Conservation (phyloP, 2,329 filamentous ascomycete species). For the Aspergillus transmontanensis region DNA sequence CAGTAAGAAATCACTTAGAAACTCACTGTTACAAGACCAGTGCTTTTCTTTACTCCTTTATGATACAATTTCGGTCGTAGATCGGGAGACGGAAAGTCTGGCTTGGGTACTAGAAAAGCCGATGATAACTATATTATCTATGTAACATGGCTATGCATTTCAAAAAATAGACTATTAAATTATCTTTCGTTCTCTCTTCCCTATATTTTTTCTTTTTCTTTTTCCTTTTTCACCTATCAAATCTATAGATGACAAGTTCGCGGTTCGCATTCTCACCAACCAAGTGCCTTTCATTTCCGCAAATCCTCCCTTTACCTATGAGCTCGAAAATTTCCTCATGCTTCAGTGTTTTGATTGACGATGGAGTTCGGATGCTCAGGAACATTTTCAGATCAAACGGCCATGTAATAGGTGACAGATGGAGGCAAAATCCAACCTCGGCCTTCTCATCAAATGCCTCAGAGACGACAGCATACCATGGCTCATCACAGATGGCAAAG, state of each 20-base stretch:
- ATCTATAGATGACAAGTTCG: slow-evolving; percentile 57
- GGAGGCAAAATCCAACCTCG: slow-evolving; percentile 39
- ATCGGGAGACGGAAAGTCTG: too few species aligned
- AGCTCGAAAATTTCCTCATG: slow-evolving; percentile 51
- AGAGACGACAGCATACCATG: slow-evolving; percentile 42
- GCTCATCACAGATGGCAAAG: slow-evolving; percentile 21
- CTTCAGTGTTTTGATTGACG: slow-evolving; percentile 25
- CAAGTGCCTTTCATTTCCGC: slow-evolving; percentile 64
- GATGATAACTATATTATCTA: too few species aligned
- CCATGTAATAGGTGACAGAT: slow-evolving; percentile 31
- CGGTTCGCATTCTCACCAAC: slow-evolving; percentile 59
- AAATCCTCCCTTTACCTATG: slow-evolving; percentile 56
- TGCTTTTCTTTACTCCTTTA: too few species aligned
- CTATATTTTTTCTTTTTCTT: too few species aligned
- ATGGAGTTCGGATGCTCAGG: slow-evolving; percentile 34
- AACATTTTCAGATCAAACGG: slow-evolving; percentile 29
- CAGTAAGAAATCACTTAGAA: too few species aligned
- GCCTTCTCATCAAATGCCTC: slow-evolving; percentile 37
- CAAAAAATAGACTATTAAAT: too few species aligned
- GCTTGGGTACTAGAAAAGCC: too few species aligned
- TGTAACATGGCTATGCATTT: too few species aligned
- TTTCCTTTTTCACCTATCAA: slow-evolving; percentile 37
- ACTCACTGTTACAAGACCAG: too few species aligned
- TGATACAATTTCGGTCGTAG: too few species aligned
- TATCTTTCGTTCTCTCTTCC: too few species aligned